Conservation (phyloP, 352 stramenopile genomes). For the Nothophytophthora sp. region DNA sequence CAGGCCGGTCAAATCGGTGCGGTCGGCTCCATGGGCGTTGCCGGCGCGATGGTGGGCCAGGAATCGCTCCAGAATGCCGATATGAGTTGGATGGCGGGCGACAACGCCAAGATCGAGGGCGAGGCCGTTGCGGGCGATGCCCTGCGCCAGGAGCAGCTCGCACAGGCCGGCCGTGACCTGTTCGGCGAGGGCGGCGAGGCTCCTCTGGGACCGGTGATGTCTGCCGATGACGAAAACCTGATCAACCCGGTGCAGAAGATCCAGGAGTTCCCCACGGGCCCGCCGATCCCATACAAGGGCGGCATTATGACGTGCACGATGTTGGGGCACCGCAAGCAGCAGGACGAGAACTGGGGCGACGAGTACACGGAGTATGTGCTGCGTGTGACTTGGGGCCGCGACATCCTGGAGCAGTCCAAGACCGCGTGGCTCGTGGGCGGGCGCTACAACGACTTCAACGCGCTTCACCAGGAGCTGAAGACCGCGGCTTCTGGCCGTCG, state of each 20-base stretch:
- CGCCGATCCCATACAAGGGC: slow-evolving; percentile 90
- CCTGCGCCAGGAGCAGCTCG: slow-evolving; percentile 79
- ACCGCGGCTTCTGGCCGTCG: slow-evolving; percentile 77
- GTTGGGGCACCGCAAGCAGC: slow-evolving; percentile 86
- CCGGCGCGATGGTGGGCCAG: slow-evolving; percentile 71
- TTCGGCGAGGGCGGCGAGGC: slow-evolving; percentile 84
- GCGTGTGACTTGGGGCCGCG: slow-evolving; percentile 85
- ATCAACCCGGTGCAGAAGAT: slow-evolving; percentile 86
- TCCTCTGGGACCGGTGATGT: slow-evolving; percentile 78
- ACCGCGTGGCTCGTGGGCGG: slow-evolving; percentile 87
- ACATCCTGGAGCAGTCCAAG: slow-evolving; percentile 89
- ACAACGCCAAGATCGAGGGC: slow-evolving; percentile 79
- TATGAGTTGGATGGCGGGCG: slow-evolving; percentile 84
- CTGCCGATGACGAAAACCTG: slow-evolving; percentile 86
- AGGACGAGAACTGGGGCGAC: slow-evolving; percentile 90
- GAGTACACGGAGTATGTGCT: slow-evolving; percentile 91
- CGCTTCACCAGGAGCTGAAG: slow-evolving; percentile 89
- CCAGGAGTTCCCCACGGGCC: slow-evolving; percentile 89
- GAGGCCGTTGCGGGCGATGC: slow-evolving; percentile 75
- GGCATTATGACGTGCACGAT: slow-evolving; percentile 90
- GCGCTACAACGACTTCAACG: slow-evolving; percentile 92
- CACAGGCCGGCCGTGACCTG: slow-evolving; percentile 80
- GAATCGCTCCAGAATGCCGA: slow-evolving; percentile 85
- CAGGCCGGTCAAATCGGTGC: slow-evolving; percentile 79
- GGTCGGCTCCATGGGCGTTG: slow-evolving; percentile 74